phyloP scores from a whole-genome alignment of 2,329 filamentous ascomycete species.

The Chrysosporium keratinophilum region DNA sequence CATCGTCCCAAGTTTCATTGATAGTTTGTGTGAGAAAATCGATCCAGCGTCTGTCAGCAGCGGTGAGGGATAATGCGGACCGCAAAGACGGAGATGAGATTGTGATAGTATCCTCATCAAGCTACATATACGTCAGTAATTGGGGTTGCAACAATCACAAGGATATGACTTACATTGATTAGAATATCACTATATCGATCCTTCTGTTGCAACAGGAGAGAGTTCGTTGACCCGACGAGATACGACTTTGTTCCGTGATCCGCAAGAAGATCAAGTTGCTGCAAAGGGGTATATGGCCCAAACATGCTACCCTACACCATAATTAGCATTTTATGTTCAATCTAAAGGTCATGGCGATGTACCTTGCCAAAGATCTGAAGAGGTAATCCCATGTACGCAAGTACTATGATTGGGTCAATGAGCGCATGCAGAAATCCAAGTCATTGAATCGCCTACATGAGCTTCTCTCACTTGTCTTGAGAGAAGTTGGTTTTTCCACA shows the following conservation, averaged over 20 bases:
- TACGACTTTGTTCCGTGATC: slow-evolving; percentile 95
- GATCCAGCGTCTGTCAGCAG: slow-evolving; percentile 88
- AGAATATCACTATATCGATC: slow-evolving; percentile 94
- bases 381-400: slow-evolving; percentile 89
- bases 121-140: slow-evolving; percentile 27
- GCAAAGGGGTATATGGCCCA: slow-evolving; percentile 89
- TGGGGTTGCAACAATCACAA: not conserved
- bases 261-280: slow-evolving; percentile 87
- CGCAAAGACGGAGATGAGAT: slow-evolving; percentile 73
- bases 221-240: slow-evolving; percentile 94
- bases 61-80: slow-evolving; percentile 64
- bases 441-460: slow-evolving; percentile 46
- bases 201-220: slow-evolving; percentile 80
- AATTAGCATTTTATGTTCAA: not conserved
- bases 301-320: slow-evolving; percentile 68
- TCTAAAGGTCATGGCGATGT: not conserved
- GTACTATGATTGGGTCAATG: slow-evolving; percentile 41
- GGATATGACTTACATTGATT: slow-evolving; percentile 53
- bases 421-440: not conserved
- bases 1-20: slow-evolving; percentile 92
- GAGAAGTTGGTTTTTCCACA: slow-evolving; percentile 65
- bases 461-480: slow-evolving; percentile 82
- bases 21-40: slow-evolving; percentile 89
- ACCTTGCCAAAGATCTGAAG: slow-evolving; percentile 92
- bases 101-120: slow-evolving; percentile 78